Evolutionary conservation across 2,329 filamentous ascomycete species (phyloP), one percentile per base, ranked within the genome.

Genomic region (Talaromyces rugulosus): DNA sequence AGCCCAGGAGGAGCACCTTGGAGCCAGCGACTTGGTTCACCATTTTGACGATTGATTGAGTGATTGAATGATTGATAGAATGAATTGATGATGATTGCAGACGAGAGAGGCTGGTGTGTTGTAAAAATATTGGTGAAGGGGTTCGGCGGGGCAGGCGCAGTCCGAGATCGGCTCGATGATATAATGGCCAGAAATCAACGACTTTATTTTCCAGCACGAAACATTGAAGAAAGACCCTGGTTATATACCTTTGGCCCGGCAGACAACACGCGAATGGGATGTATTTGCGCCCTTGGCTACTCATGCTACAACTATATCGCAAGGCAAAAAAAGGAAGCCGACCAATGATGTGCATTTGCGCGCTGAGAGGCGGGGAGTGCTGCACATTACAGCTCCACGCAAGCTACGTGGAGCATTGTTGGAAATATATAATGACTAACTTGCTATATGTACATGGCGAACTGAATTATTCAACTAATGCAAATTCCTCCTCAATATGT

Each of bases 1-100:
- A 76, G 59, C 74, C 74, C 66, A 76, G 64, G 47, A 76, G 69
- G 44, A 76, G 74, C 64, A 73, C 74, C 68, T 75, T 76, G 56
- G 72, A 75, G 68, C 74, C 74, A 67, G 74, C 72, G 55, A 76
- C 64, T 69, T 71, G 66, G 63, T 72, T 72, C 62, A 67, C 69
- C 74, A 76, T 76, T 63, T 65, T 75, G 71, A 67, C n/a, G 55
- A 61, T 63, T 50, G 51, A 62, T 65, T 59, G 44, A 64, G 64
- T 64, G 14, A 61, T 23, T 23, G 23, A 23, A 23, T 23, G 23
- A 23, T 23, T 62, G n/a, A 33, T 50, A 51, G 62, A 63, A 57
- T 59, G 36, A 54, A 54, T 14, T 34, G 30, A 18, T 16, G 30
- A 51, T 23, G 40, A 47, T n/a, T 47, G 44, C 11, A 47, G n/a